Conservation (phyloP, 1,284 basidiomycete genomes). For the Microbotryum saponariae region DNA sequence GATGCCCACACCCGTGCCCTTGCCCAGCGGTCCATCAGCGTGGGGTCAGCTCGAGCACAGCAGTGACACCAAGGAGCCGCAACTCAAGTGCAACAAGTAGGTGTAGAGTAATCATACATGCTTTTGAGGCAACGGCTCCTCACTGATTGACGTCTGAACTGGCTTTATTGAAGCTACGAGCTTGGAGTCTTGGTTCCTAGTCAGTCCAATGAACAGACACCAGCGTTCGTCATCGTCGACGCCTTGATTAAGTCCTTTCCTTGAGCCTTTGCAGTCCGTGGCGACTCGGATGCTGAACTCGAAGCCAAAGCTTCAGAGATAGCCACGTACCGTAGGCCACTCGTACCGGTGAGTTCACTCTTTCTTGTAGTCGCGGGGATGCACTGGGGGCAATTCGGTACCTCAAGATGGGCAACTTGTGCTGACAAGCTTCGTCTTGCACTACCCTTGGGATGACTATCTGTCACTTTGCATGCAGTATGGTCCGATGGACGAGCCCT, state of each 20-base stretch:
- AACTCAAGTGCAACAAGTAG: slow-evolving; percentile 14
- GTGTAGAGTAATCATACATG: too few relatives aligned
- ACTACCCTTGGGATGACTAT: background rate
- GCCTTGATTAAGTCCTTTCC: background rate
- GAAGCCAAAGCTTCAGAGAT: slow-evolving; percentile 18
- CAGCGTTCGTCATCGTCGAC: background rate
- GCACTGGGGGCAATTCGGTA: too few relatives aligned
- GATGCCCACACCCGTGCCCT: background rate
- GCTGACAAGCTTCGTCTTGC: background rate
- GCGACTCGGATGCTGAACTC: slow-evolving; percentile 14
- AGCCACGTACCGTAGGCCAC: slow-evolving; percentile 19
- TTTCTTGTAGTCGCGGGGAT: too few relatives aligned
- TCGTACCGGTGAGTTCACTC: slow-evolving; percentile 7
- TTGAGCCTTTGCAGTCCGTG: slow-evolving; percentile 8
- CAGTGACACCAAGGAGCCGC: background rate
- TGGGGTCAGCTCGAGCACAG: slow-evolving; percentile 23
- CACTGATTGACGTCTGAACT: too few relatives aligned
- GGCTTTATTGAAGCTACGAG: slow-evolving; percentile 10
- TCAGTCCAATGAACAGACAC: background rate
- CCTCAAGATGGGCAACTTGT: background rate
- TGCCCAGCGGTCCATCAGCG: slow-evolving; percentile 17
- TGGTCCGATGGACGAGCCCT: slow-evolving; percentile 10
- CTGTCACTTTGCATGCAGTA: slow-evolving; percentile 1
- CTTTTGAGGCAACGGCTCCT: too few relatives aligned
- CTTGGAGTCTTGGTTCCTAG: slow-evolving; percentile 23